These are phyloP conservation scores for Microascus cirrosus DNA, from an alignment of 2,329 filamentous ascomycete species.

Conservation along the genomic window DNA sequence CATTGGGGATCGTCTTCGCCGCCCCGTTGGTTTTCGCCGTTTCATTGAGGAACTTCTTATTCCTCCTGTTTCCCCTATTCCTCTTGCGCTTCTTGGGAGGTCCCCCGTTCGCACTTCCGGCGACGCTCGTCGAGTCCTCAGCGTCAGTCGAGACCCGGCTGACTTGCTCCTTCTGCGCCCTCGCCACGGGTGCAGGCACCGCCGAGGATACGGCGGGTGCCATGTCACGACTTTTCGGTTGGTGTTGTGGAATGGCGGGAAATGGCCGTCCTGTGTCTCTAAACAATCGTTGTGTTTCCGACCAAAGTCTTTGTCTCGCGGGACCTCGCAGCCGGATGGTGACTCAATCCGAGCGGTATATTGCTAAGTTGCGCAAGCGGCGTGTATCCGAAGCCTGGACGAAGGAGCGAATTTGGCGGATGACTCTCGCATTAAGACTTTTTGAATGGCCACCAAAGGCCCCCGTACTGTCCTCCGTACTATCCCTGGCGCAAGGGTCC, in stretches of 20 bases:
- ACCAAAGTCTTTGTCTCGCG: background rate
- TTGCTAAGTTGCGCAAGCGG: background rate
- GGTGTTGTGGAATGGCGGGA: background rate
- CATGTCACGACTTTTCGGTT: background rate
- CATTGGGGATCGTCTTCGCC: background rate
- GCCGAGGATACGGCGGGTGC: conserved; percentile 2
- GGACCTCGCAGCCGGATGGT: background rate
- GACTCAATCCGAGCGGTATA: background rate
- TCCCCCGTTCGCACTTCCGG: conserved; percentile 3
- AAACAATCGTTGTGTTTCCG: background rate
- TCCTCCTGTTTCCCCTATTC: background rate
- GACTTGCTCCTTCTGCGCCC: conserved; percentile 2
- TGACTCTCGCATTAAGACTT: background rate
- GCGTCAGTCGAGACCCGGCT: conserved; percentile 3
- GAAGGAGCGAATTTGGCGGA: background rate
- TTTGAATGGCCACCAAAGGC: background rate
- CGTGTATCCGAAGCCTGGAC: background rate
- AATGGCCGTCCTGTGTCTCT: background rate
- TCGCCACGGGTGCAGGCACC: conserved; percentile 3
- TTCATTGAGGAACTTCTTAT: background rate
- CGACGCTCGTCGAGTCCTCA: conserved; percentile 5
- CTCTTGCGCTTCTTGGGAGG: conserved; percentile 7
- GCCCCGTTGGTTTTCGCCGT: background rate
- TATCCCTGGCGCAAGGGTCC: background rate
- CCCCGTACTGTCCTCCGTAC: background rate